Base-by-base conservation (phyloP, 306 rosid species). In the Sindora glabra region DNA sequence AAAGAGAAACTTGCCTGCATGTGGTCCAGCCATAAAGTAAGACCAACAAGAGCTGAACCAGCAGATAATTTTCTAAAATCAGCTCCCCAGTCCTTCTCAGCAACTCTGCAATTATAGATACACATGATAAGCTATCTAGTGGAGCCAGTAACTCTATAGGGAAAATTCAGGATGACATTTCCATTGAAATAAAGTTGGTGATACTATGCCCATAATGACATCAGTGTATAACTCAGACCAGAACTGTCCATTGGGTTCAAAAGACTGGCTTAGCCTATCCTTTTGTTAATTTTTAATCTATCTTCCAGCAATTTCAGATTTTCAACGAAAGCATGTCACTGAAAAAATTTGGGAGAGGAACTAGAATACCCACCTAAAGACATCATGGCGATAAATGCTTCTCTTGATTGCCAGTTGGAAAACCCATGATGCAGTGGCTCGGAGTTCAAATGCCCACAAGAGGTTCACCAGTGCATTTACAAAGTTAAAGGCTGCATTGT, bases 381-480 rank as follows among this genome's bases (percentile, higher is more conserved):
- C 55, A 65, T 83, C 74, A 70, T 58, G 82, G 49, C 68, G 81
- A 76, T 75, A 91, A 59, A 91, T 85, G 69, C 74, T 80, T 77
- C 83, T 85, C 80, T 75, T 76, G 74, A 88, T 81, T 22, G 98
- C 92, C 69, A 91, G 63, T 51, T 91, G 96, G 73, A 87, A 88
- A 77, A 91, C 83, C 98, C 98, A 91, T 13, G 96, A 85, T 56
- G 96, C 96, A 45, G 96, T 74, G 25, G 98, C 95, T 59, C 96
- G 84, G 56, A 81, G 87, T 81, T 88, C 96, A 76, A 83, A 91
- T 55, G 95, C 98, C 98, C 98, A 91, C 80, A 88, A 76, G 56
- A 87, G 89, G 77, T 88, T 89, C 73, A 67, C 80, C 79, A 91
- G 78, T 38, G 98, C 96, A 69, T 85, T 91, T 52, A 81, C 92